Conservation (phyloP, 352 stramenopile genomes). For the Phytopythium helicoides region DNA sequence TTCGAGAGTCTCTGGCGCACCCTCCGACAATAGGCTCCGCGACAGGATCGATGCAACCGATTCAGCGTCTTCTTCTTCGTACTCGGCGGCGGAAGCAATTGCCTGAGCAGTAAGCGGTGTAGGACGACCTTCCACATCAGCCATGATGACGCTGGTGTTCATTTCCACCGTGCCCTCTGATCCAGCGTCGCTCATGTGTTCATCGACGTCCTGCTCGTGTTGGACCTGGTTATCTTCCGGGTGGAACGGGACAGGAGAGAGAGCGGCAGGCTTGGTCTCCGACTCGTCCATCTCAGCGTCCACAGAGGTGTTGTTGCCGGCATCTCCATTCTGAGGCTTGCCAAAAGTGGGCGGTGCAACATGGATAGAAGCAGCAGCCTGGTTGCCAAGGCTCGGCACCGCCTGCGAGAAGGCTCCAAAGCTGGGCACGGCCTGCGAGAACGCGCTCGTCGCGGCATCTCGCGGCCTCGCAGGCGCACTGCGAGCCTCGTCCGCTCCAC, state of each 20-base stretch:
- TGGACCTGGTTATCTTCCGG: conserved; percentile 7
- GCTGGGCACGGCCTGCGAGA: neutral
- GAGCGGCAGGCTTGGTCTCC: neutral
- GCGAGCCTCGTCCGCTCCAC: too few species aligned
- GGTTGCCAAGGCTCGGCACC: neutral
- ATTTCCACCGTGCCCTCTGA: conserved; percentile 36
- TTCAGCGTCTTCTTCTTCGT: conserved; percentile 16
- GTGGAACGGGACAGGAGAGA: too few species aligned
- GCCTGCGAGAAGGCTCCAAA: neutral
- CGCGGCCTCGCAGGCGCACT: too few species aligned
- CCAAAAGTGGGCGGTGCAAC: neutral
- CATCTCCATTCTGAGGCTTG: neutral
- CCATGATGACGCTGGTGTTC: conserved; percentile 35
- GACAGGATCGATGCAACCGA: conserved; percentile 13
- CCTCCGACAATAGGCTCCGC: conserved; percentile 32
- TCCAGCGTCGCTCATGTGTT: conserved; percentile 43
- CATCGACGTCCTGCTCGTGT: conserved; percentile 27
- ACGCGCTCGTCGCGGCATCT: too few species aligned
- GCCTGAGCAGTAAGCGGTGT: neutral
- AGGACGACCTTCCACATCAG: conserved; percentile 2
- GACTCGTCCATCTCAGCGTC: conserved; percentile 4
- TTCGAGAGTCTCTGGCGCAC: conserved; percentile 47
- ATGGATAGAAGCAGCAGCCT: too few species aligned
- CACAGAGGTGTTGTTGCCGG: neutral
- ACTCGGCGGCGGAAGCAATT: conserved; percentile 3